phyloP scores from a whole-genome alignment of 2,329 filamentous ascomycete genomes.

The Zasmidium angulare region DNA sequence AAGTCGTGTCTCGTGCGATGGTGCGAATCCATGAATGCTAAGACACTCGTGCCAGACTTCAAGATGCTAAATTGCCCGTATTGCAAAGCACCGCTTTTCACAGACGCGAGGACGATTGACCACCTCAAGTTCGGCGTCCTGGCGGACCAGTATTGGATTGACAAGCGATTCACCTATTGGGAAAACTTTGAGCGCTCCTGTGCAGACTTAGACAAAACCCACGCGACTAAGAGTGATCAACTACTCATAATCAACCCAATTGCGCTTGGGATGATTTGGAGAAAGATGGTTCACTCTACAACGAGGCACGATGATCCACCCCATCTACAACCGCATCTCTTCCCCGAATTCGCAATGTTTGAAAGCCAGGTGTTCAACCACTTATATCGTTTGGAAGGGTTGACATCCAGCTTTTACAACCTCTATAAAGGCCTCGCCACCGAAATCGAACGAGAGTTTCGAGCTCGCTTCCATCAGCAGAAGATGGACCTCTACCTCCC shows the following conservation, averaged over 20 bases:
- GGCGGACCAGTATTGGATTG: not conserved
- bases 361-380: not conserved
- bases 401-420: not conserved
- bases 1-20: not conserved
- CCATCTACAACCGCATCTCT: not conserved
- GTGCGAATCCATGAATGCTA: not conserved
- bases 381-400: not conserved
- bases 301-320: not conserved
- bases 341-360: slow-evolving; percentile 1
- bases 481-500: not conserved
- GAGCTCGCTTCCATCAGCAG: not conserved
- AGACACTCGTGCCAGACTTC: not conserved
- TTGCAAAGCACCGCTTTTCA: not conserved
- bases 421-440: not conserved
- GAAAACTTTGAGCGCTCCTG: slow-evolving; percentile 21
- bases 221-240: not conserved
- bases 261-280: not conserved
- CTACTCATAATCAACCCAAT: not conserved
- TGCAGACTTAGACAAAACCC: slow-evolving; percentile 14
- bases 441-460: not conserved
- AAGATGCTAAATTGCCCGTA: not conserved
- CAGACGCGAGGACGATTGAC: not conserved
- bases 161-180: slow-evolving; percentile 6
- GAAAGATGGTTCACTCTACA: not conserved
- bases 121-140: not conserved